These are phyloP conservation scores for Setaria viridis DNA, from an alignment of 202 grass and related monocot species.

Conservation along the genomic window DNA sequence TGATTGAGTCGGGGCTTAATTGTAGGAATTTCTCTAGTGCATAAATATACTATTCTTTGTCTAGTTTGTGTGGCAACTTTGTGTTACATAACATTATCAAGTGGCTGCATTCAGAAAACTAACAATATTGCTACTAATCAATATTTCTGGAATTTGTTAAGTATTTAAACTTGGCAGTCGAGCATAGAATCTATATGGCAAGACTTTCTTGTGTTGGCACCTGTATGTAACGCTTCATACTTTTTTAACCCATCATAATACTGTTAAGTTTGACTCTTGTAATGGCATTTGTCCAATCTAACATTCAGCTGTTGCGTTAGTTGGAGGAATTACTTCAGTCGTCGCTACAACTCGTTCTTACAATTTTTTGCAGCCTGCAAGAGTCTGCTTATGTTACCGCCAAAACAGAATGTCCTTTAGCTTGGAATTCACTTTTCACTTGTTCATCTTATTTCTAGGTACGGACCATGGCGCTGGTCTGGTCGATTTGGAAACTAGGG, in stretches of 20 bases:
- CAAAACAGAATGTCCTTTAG: slow-evolving; percentile 9
- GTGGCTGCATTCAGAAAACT: slow-evolving; percentile 9
- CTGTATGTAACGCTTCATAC: neutral
- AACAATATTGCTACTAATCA: neutral
- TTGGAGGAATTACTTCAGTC: slow-evolving; percentile 31
- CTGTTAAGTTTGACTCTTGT: slow-evolving; percentile 16
- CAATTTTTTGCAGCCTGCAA: slow-evolving; percentile 1
- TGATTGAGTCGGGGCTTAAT: slow-evolving; percentile 17
- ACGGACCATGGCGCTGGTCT: slow-evolving; percentile 59
- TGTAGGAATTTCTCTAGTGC: slow-evolving; percentile 23
- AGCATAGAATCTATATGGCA: slow-evolving; percentile 27
- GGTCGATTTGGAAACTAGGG: slow-evolving; percentile 72
- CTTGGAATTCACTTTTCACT: slow-evolving; percentile 21
- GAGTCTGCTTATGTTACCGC: neutral
- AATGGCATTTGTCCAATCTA: slow-evolving; percentile 12
- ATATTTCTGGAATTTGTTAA: neutral
- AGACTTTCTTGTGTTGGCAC: slow-evolving; percentile 2
- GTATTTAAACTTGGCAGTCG: neutral
- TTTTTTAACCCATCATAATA: neutral
- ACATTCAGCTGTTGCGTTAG: neutral
- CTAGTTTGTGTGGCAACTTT: slow-evolving; percentile 25
- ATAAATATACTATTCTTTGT: neutral
- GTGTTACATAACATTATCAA: slow-evolving; percentile 35
- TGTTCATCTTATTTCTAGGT: slow-evolving; percentile 63
- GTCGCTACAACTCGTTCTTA: neutral